Evolutionary conservation across 2,329 filamentous ascomycete genomes (phyloP).

Genomic region (Colletotrichum shisoi): DNA sequence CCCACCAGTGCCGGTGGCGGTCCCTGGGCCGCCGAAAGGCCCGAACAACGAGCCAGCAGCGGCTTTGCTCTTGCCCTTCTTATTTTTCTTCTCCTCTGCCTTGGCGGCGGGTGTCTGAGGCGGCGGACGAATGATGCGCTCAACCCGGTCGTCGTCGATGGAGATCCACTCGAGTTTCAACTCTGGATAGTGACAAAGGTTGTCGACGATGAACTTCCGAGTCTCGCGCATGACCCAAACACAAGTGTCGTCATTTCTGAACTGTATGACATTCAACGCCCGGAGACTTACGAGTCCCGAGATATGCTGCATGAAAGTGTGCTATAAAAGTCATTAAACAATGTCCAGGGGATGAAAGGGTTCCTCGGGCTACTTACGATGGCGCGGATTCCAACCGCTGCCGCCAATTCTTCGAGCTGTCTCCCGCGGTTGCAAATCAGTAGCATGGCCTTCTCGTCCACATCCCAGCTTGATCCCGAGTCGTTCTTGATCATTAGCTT

Average conservation of each 20-base stretch:
- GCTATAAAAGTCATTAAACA: conserved; percentile 51
- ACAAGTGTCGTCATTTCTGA: conserved; percentile 65
- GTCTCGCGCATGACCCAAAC: conserved; percentile 65
- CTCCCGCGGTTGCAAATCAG: conserved; percentile 62
- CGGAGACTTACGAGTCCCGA: conserved; percentile 57
- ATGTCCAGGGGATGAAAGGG: neutral
- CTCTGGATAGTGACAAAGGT: conserved; percentile 61
- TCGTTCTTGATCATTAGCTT: conserved; percentile 69
- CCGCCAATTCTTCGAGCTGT: conserved; percentile 63
- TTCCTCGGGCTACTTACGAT: conserved; percentile 57
- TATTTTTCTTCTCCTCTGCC: conserved; percentile 43
- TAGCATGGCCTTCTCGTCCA: conserved; percentile 62
- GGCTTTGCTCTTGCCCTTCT: conserved; percentile 41
- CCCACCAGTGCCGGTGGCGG: conserved; percentile 25
- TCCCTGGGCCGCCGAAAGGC: conserved; percentile 32
- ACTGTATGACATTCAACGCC: conserved; percentile 63
- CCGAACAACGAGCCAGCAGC: conserved; percentile 12
- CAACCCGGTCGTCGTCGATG: conserved; percentile 60
- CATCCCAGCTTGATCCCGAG: conserved; percentile 62
- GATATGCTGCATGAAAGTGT: conserved; percentile 65
- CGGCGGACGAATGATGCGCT: conserved; percentile 57
- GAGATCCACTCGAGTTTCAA: conserved; percentile 67
- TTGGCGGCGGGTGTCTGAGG: conserved; percentile 44
- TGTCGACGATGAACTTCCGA: conserved; percentile 66
- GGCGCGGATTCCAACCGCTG: conserved; percentile 61